Conservation (phyloP, 2,329 filamentous ascomycete species). For the Escovopsis sp. region DNA sequence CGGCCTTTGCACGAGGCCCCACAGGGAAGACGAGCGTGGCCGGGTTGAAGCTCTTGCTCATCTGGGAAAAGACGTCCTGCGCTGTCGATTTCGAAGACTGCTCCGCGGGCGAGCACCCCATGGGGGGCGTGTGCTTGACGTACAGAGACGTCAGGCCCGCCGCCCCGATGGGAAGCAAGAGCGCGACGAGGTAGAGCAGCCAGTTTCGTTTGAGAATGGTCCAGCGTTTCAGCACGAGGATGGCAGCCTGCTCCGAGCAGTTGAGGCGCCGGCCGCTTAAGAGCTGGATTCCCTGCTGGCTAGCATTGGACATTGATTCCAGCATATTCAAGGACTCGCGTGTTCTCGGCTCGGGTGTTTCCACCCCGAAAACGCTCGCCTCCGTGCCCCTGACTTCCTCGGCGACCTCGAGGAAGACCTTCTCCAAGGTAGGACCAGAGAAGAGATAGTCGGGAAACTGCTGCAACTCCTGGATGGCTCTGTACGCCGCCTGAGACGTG, state of each 20-base stretch:
- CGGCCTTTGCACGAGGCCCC: slow-evolving; percentile 23
- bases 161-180: slow-evolving; percentile 64
- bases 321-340: too few relatives aligned
- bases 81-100: slow-evolving; percentile 26
- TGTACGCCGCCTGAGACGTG: slow-evolving; percentile 53
- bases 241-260: slow-evolving; percentile 52
- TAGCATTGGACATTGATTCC: slow-evolving; percentile 8
- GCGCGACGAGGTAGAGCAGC: slow-evolving; percentile 57
- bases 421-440: slow-evolving; percentile 78
- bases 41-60: slow-evolving; percentile 8
- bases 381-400: slow-evolving; percentile 46
- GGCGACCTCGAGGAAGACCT: slow-evolving; percentile 76
- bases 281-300: slow-evolving; percentile 32
- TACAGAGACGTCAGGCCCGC: slow-evolving; percentile 69
- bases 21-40: slow-evolving; percentile 14
- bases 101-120: slow-evolving; percentile 35
- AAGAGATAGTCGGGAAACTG: slow-evolving; percentile 65
- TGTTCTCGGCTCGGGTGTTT: too few relatives aligned
- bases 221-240: slow-evolving; percentile 63
- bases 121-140: slow-evolving; percentile 39
- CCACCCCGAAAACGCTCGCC: too few relatives aligned
- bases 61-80: slow-evolving; percentile 23
- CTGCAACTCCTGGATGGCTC: slow-evolving; percentile 57
- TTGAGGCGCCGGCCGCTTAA: slow-evolving; percentile 55
- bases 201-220: slow-evolving; percentile 67